Conservation (phyloP, 2,329 filamentous ascomycete species). For the Keithomyces neogunnii region DNA sequence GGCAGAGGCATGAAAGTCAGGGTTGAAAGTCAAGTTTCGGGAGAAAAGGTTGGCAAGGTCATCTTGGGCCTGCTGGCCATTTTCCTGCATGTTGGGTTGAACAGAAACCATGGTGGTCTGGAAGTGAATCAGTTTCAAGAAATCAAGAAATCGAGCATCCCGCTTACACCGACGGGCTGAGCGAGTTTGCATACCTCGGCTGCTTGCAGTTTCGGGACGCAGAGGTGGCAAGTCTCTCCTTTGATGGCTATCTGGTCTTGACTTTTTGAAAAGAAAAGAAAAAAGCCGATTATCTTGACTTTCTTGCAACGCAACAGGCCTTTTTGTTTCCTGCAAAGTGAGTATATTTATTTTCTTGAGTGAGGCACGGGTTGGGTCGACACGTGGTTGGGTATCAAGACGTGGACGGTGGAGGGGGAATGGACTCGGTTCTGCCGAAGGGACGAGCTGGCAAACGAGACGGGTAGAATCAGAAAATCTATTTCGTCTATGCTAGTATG, state of each 20-base stretch:
- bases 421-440: constrained; percentile 1
- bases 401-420: background rate
- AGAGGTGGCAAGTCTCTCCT: background rate
- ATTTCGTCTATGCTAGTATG: constrained; percentile 8
- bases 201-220: background rate
- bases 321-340: background rate
- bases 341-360: background rate
- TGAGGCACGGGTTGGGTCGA: constrained; percentile 9
- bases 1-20: constrained; percentile 20
- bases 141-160: background rate
- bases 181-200: background rate
- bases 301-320: background rate
- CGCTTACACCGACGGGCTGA: background rate
- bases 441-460: constrained; percentile 3
- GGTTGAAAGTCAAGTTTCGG: constrained; percentile 60
- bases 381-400: constrained; percentile 13
- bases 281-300: background rate
- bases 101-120: constrained; percentile 28
- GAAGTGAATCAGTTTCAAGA: background rate
- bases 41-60: constrained; percentile 77
- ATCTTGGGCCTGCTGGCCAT: constrained; percentile 55
- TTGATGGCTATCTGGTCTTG: background rate
- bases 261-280: too few relatives aligned
- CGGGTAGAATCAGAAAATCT: constrained; percentile 1
- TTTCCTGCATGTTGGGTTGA: constrained; percentile 19